Evolutionary conservation across 805 yeast genomes (phyloP), one percentile per base, ranked within the genome.

Genomic region (Metschnikowia santaceciliae): DNA sequence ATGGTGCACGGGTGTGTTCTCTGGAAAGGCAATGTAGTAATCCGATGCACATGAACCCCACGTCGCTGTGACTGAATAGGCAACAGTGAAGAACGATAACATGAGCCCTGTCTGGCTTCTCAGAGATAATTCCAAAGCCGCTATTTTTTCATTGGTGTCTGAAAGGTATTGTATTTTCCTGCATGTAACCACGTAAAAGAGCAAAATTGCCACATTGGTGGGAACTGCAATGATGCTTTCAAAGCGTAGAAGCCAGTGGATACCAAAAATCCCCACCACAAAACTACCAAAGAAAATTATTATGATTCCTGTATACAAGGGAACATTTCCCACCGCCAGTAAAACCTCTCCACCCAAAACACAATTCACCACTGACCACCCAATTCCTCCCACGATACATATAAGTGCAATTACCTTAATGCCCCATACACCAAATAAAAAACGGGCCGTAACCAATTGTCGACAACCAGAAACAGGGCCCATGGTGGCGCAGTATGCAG

Each of bases 291-390:
- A 52, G 5, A 65, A 53, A 23, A 69, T 59, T 4, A 70, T 55
- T 3, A 68, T 39, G 14, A 56, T 54, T 8, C 58, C 57, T 14
- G 40, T 50, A 4, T 45, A 42, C 22, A 54, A 38, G 6, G 52
- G 49, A 19, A 49, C 49, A 4, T 15, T 47, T 4, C 50, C 54
- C 30, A 52, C 51, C 10, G 58, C 54, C 41, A 61, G 57, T 33
- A 70, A 59, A 3, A 70, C 59, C 47, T 70, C 66, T n/a, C 74
- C 74, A 2, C 74, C 74, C 8, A 70, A 54, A 4, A 70, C 71
- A 52, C 72, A 68, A 48, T 70, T 70, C 8, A 70, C 72, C 19
- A 70, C 68, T 5, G 71, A 66, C 74, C 74, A 70, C 2, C 75
- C 74, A 19, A 66, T 54, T 10, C 69, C 68, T 14, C 72, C 69